A percentile compares a stretch with the other conserved stretches of the same genome.
Conservation (phyloP, 2,329 filamentous ascomycete species). For the Trichoderma arundinaceum region DNA sequence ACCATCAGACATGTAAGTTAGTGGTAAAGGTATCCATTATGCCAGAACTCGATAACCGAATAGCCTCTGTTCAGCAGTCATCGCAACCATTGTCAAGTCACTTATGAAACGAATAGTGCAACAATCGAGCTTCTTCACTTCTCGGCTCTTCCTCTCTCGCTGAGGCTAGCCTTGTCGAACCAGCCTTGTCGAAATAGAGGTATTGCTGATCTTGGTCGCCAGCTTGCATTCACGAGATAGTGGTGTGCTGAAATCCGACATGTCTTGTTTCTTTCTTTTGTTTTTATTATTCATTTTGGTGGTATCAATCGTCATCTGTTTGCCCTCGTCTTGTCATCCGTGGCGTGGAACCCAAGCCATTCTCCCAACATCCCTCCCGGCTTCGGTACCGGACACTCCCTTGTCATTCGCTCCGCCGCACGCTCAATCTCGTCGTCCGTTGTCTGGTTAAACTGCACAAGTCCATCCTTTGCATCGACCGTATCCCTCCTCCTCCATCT, state of each 20-base stretch:
- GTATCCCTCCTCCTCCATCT: constrained; percentile 50
- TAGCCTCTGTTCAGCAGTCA: background rate
- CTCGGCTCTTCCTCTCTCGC: background rate
- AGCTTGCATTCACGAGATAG: background rate
- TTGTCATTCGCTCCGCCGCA: constrained; percentile 53
- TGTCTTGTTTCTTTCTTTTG: background rate
- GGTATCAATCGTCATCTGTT: constrained; percentile 37
- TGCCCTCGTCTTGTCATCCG: constrained; percentile 35
- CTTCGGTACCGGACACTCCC: constrained; percentile 93
- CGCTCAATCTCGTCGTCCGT: constrained; percentile 45
- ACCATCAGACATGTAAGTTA: background rate
- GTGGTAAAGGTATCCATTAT: background rate
- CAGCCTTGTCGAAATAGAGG: background rate
- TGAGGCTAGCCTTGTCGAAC: background rate
- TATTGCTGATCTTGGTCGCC: background rate
- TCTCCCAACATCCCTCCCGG: constrained; percentile 78
- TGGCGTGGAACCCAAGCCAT: constrained; percentile 69
- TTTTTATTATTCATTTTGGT: constrained; percentile 16
- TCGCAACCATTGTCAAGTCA: background rate
- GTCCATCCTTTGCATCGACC: constrained; percentile 51
- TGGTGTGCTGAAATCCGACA: background rate
- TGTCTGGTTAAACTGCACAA: constrained; percentile 55
- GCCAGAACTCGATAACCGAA: background rate
- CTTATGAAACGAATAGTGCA: background rate
- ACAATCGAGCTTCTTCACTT: background rate